These are phyloP conservation scores for Nitzschia sp. DNA, from an alignment of 108 stramenopile genomes.

Conservation along the genomic window DNA sequence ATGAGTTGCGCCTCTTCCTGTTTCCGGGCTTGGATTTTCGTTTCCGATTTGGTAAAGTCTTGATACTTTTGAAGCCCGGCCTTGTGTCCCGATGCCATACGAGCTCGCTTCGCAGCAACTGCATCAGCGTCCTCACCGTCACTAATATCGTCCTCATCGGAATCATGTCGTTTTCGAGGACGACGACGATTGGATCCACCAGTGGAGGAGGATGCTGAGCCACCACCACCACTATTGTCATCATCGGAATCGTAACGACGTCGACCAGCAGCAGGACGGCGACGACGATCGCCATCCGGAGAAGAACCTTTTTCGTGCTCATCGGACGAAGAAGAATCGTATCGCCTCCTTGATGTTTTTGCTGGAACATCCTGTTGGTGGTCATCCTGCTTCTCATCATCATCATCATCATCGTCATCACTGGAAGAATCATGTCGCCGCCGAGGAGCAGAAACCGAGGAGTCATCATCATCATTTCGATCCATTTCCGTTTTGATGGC, in stretches of 20 bases:
- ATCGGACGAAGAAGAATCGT: neutral
- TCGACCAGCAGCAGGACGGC: no score
- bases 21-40: constrained; percentile 42
- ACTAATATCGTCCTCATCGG: constrained; percentile 15
- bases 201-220: no score
- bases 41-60: constrained; percentile 71
- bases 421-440: constrained; percentile 19
- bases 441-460: neutral
- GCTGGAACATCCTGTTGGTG: neutral
- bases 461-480: neutral
- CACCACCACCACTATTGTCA: no score
- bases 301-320: no score
- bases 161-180: constrained; percentile 20
- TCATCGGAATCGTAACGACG: constrained; percentile 18
- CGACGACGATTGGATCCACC: no score
- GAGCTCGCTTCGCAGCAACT: no score
- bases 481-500: neutral
- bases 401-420: constrained; percentile 19
- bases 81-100: constrained; percentile 78
- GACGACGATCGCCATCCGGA: no score
- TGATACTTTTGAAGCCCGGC: constrained; percentile 79
- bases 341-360: neutral
- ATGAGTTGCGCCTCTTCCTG: constrained; percentile 32
- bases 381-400: neutral
- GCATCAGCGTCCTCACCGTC: neutral